Conservation (phyloP, 768 basidiomycete species). For the Paxillus rubicundulus region DNA sequence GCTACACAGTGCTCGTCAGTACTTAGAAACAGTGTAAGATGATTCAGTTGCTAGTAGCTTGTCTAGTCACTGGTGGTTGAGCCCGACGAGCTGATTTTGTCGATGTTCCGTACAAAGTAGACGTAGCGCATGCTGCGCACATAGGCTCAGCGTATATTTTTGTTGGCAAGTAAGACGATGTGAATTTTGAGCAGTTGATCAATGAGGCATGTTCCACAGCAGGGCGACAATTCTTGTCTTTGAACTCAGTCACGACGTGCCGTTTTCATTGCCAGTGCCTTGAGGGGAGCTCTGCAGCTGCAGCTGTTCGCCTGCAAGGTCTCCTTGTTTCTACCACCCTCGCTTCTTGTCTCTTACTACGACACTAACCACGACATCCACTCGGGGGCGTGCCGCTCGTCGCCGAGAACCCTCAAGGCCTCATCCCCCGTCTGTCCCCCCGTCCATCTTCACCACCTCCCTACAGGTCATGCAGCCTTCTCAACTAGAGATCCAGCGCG, state of each 20-base stretch:
- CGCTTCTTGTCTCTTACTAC: not conserved
- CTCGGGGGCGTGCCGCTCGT: conserved; percentile 6
- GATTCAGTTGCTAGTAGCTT: too few species aligned
- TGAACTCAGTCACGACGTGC: not conserved
- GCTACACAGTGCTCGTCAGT: too few species aligned
- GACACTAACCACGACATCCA: conserved; percentile 3
- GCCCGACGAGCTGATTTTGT: conserved; percentile 19
- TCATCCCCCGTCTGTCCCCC: conserved; percentile 15
- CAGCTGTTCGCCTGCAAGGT: too few species aligned
- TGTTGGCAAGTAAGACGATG: not conserved
- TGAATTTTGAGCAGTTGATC: not conserved
- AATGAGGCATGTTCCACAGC: not conserved
- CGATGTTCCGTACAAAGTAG: conserved; percentile 12
- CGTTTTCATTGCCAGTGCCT: not conserved
- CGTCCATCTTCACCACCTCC: not conserved
- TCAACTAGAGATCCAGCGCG: conserved; percentile 80
- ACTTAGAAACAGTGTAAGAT: too few species aligned
- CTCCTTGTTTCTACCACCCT: not conserved
- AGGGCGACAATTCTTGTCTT: not conserved
- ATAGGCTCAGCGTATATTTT: not conserved
- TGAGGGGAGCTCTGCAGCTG: too few species aligned
- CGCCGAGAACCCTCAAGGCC: conserved; percentile 7
- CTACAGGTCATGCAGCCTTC: conserved; percentile 61
- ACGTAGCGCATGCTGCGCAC: not conserved
- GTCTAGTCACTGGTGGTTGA: conserved; percentile 3